Evolutionary conservation across 2,329 filamentous ascomycete species (phyloP), one percentile per base, ranked within the genome.

Genomic region (Pseudogymnoascus sp.): DNA sequence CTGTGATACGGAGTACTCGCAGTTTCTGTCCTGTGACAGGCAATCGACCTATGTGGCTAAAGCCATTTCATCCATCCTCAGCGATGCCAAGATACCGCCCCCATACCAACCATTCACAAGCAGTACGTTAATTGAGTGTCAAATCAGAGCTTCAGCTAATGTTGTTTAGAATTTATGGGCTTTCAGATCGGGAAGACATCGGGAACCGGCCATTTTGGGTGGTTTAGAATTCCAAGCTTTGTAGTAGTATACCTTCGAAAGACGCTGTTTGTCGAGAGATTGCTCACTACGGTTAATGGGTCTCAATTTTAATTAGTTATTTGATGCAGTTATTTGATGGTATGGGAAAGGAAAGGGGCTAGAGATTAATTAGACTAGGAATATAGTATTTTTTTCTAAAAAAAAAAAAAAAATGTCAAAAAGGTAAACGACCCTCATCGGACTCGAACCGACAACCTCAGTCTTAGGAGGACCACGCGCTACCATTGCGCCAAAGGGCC

Each of bases 381-480:
- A 31, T 53, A 16, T 3, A 31, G 14, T 11, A 11, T 9, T 28
- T 31, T 53, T 53, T 53, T 4, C 16, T 6, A 23, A 31, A 31
- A 31, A 31, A 31, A 31, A 31, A 8, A 11, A 31, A 31, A 31
- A 31, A 31, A 31, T 8, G 9, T 23, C 21, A 49, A 49, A 49
- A 49, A 25, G 12, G 21, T 12, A 36, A 59, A 18, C 53, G 53
- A 59, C 53, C 60, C 60, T 46, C 63, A 65, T 60, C 61, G 60
- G 63, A 67, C 66, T 75, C 73, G 73, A 75, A 75, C 75, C 75
- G 75, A 73, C 75, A 76, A 74, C 75, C 76, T 77, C 75, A 75
- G 75, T 75, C 76, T 77, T 78, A 78, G 77, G 77, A 79, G 77
- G 77, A 77, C 76, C 75, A 74, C 77, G 76, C 77, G 77, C 77